Evolutionary conservation across 768 basidiomycete genomes (phyloP).

Genomic region (Fomitopsis pulvina): DNA sequence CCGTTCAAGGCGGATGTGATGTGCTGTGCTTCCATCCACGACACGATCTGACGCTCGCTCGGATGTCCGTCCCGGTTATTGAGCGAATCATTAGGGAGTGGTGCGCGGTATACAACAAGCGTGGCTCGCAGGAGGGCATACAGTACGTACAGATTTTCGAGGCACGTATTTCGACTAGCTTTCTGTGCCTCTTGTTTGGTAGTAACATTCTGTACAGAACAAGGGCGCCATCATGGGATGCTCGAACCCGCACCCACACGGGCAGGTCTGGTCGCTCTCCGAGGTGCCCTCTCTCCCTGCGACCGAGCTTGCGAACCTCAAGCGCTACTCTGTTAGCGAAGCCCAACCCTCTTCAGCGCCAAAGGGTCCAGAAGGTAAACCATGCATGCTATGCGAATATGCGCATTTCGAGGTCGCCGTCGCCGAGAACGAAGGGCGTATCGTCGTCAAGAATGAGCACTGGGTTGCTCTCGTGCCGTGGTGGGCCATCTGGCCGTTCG

Average conservation of each 20-base stretch:
- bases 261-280: constrained; percentile 82
- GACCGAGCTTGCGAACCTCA: constrained; percentile 55
- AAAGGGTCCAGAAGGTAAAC: constrained; percentile 44
- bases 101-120: constrained; percentile 53
- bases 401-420: constrained; percentile 53
- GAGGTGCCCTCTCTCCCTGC: constrained; percentile 64
- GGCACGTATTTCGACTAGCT: constrained; percentile 32
- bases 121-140: constrained; percentile 61
- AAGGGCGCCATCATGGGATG: constrained; percentile 95
- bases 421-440: constrained; percentile 41
- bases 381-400: constrained; percentile 80
- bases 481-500: constrained; percentile 96
- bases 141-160: constrained; percentile 88
- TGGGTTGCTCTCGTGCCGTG: constrained; percentile 88
- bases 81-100: constrained; percentile 64
- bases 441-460: constrained; percentile 65
- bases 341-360: constrained; percentile 38
- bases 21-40: constrained; percentile 83
- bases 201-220: constrained; percentile 11
- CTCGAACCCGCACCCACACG: constrained; percentile 91
- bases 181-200: not conserved
- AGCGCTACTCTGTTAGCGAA: constrained; percentile 36
- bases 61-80: constrained; percentile 52
- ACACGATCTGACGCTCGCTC: constrained; percentile 80
- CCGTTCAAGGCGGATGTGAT: constrained; percentile 80